A percentile compares a stretch with the other conserved stretches of the same genome.
phyloP scores from a whole-genome alignment of 2,329 filamentous ascomycete species.

The Hortaea werneckii region DNA sequence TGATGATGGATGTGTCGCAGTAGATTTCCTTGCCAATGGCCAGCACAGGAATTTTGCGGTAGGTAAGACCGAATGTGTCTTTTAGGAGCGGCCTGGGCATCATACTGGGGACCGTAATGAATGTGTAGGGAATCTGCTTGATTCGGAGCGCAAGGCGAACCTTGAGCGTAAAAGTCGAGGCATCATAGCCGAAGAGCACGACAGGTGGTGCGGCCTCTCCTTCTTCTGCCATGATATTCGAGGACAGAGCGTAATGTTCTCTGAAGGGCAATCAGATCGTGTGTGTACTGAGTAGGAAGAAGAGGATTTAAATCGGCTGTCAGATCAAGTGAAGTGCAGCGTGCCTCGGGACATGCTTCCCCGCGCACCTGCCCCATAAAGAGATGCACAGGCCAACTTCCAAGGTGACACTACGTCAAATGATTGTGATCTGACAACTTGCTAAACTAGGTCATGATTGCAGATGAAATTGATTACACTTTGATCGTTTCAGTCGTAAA shows the following conservation, averaged over 20 bases:
- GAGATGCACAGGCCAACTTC: too few species aligned
- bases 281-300: too few species aligned
- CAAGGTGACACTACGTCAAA: too few species aligned
- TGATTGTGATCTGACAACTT: too few species aligned
- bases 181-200: constrained; percentile 20
- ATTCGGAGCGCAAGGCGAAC: constrained; percentile 27
- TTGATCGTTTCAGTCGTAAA: neutral
- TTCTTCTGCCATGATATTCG: neutral
- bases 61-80: constrained; percentile 27
- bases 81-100: constrained; percentile 29
- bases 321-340: too few species aligned
- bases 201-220: constrained; percentile 8
- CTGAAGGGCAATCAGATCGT: too few species aligned
- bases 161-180: constrained; percentile 26
- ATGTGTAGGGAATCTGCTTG: constrained; percentile 30
- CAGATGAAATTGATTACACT: too few species aligned
- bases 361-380: too few species aligned
- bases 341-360: too few species aligned
- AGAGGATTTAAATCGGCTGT: too few species aligned
- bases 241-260: too few species aligned
- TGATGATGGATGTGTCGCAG: constrained; percentile 26
- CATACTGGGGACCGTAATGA: constrained; percentile 31
- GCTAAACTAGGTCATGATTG: too few species aligned
- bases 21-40: constrained; percentile 24
- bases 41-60: constrained; percentile 29